Base-by-base conservation (phyloP, 495 filamentous ascomycete species). In the Polyplosphaeria fusca region DNA sequence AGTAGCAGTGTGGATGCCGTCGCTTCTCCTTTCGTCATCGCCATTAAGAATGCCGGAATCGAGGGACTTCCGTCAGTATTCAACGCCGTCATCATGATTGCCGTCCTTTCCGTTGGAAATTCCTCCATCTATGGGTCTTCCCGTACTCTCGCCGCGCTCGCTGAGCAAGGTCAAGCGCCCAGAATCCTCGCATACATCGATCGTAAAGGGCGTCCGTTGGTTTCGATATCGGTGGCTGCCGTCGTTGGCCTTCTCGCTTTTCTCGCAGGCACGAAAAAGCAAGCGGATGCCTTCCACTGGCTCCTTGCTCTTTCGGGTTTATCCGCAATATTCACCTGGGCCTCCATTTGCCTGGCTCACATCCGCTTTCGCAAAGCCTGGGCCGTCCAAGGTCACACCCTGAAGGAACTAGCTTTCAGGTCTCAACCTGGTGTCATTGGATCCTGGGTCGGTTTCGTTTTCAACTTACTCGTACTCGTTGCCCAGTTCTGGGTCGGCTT, bases 401-500 rank as follows among this genome's bases (percentile, higher is more conserved):
- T 92, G 13, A 73, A 86, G 30, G 88, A 96, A 55, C 73, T 98
- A 13, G 83, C 89, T 1, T 98, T 91, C 78, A 73, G 67, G 11
- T 87, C 88, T 1, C 90, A 93, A 59, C 79, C 86, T 0, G 93
- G 93, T 46, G 74, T 94, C 1, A 67, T 82, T 20, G 93, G 92
- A 1, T 94, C 89, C 1, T 96, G 86, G 82, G 52, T 95, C 23
- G 93, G 93, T 9, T 79, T 96, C 56, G 56, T 73, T 26, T 83
- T 95, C 70, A 96, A 96, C 69, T 50, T 76, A 23, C 73, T 95
- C 9, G 84, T 98, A n/a, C 78, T 97, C 19, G 65, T 92, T 41
- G 92, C 88, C 5, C 91, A 97, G 67, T 95, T 97, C 76, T 97
- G 93, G 93, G 86, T 85, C 24, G 91, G 86, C 25, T 85, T 88